Evolutionary conservation across 306 rosid genomes (phyloP).

Genomic region (Citrullus amarus): DNA sequence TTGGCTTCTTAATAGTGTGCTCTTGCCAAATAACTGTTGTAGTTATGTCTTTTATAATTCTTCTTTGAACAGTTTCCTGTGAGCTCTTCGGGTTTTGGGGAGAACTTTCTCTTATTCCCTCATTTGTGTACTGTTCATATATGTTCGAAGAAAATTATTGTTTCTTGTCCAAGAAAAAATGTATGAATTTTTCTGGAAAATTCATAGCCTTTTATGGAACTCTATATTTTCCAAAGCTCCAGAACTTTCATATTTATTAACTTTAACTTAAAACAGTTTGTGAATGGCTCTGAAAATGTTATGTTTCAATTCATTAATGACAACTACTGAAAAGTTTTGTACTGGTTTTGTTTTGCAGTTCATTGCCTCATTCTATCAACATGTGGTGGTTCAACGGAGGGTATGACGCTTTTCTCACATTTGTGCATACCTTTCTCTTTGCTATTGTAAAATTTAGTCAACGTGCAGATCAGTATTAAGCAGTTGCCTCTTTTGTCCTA

Average conservation of each 20-base stretch:
- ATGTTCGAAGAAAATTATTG: not conserved
- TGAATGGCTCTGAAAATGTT: not conserved
- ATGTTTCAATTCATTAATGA: slow-evolving; percentile 48
- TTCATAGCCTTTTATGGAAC: not conserved
- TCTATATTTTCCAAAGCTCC: not conserved
- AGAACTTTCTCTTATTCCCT: not conserved
- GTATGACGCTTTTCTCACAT: slow-evolving; percentile 34
- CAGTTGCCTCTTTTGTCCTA: not conserved
- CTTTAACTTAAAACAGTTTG: not conserved
- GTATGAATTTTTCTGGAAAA: not conserved
- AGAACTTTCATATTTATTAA: not conserved
- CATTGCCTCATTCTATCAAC: slow-evolving; percentile 91
- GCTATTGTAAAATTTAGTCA: not conserved
- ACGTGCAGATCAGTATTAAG: not conserved
- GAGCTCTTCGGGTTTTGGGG: not conserved
- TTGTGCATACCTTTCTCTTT: not conserved
- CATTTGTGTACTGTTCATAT: not conserved
- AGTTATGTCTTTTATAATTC: not conserved
- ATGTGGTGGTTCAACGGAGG: slow-evolving; percentile 93
- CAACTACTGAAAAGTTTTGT: slow-evolving; percentile 1
- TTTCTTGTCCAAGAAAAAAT: not conserved
- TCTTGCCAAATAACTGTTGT: not conserved
- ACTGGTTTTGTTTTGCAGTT: slow-evolving; percentile 48
- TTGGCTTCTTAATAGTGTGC: not conserved
- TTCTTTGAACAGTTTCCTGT: not conserved